Percentiles rank a stretch among this genome's conserved stretches.
These are phyloP conservation scores for Alternaria ventricosa DNA, from an alignment of 2,329 filamentous ascomycete species.

Conservation along the genomic window DNA sequence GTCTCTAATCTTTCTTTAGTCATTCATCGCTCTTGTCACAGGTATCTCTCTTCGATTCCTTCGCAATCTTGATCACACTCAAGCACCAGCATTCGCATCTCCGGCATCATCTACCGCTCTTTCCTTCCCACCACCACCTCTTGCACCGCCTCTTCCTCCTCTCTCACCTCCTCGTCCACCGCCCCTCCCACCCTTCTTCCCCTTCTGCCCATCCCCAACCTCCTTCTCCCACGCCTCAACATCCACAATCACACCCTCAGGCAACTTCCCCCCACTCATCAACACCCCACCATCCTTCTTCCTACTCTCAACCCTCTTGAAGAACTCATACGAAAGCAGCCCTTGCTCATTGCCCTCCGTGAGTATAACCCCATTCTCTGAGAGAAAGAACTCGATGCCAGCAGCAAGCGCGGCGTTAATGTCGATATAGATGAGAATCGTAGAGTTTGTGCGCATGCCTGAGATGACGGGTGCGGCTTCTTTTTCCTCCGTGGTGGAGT, in stretches of 20 bases:
- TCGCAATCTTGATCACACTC: neutral
- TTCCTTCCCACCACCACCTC: constrained; percentile 26
- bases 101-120: constrained; percentile 31
- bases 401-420: constrained; percentile 67
- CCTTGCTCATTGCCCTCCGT: constrained; percentile 57
- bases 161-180: constrained; percentile 31
- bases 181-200: constrained; percentile 30
- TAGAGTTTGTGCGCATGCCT: constrained; percentile 72
- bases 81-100: constrained; percentile 29
- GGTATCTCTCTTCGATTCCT: neutral
- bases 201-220: constrained; percentile 27
- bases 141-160: constrained; percentile 24
- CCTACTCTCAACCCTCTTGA: constrained; percentile 72
- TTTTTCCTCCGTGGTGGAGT: constrained; percentile 29
- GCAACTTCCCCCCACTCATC: constrained; percentile 71
- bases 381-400: constrained; percentile 73
- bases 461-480: constrained; percentile 67
- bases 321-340: constrained; percentile 58
- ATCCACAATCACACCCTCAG: constrained; percentile 46
- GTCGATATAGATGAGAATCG: constrained; percentile 78
- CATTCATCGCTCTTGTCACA: neutral
- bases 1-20: neutral
- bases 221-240: constrained; percentile 47
- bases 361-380: constrained; percentile 58
- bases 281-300: constrained; percentile 67